These are phyloP conservation scores for Komagataella pseudopastoris DNA, from an alignment of 805 yeast genomes.

Conservation along the genomic window DNA sequence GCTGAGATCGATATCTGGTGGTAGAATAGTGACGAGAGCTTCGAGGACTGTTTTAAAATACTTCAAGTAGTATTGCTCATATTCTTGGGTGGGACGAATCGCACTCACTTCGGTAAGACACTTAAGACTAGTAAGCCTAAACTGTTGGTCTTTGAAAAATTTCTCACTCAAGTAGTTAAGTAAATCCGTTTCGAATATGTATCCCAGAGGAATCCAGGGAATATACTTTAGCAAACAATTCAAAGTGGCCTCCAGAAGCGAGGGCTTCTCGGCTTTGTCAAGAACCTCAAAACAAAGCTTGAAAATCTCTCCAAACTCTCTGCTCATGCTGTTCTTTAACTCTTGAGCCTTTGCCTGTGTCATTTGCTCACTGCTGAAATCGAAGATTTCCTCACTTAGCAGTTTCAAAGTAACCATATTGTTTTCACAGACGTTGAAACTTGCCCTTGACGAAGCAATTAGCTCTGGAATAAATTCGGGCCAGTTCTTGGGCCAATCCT, in stretches of 20 bases:
- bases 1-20: conserved; percentile 58
- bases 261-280: conserved; percentile 69
- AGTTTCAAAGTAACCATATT: conserved; percentile 87
- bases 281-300: conserved; percentile 87
- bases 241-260: conserved; percentile 74
- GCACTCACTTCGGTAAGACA: conserved; percentile 87
- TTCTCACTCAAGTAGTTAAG: conserved; percentile 60
- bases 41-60: conserved; percentile 68
- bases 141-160: conserved; percentile 65
- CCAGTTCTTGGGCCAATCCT: conserved; percentile 99
- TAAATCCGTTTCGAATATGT: conserved; percentile 78
- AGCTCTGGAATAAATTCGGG: conserved; percentile 93
- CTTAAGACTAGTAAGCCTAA: conserved; percentile 75
- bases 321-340: conserved; percentile 71
- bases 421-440: conserved; percentile 92
- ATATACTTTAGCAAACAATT: conserved; percentile 73
- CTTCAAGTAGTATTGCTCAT: conserved; percentile 43
- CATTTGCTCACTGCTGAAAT: conserved; percentile 89
- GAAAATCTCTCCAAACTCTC: conserved; percentile 88
- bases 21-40: conserved; percentile 53
- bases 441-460: conserved; percentile 69
- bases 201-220: conserved; percentile 90
- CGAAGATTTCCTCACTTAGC: conserved; percentile 91
- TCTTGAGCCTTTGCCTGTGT: conserved; percentile 88
- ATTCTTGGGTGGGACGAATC: conserved; percentile 36